phyloP scores from a whole-genome alignment of 441 rosid genomes.

The Hura crepitans region DNA sequence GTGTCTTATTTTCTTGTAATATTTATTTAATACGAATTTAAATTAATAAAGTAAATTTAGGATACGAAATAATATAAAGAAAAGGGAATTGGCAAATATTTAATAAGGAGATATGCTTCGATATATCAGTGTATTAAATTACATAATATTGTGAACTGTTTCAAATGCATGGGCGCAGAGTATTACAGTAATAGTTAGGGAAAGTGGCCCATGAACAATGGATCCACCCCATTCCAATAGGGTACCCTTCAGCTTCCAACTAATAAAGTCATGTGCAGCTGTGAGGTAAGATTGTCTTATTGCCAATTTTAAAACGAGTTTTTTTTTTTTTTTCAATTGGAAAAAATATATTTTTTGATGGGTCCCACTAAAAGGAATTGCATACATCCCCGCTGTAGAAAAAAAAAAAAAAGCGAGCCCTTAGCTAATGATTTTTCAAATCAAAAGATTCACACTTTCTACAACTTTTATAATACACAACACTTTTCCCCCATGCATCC shows the following conservation, averaged over 20 bases:
- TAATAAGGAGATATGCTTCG: too few relatives aligned
- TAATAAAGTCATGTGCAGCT: slow-evolving; percentile 45
- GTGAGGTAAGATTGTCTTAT: slow-evolving; percentile 28
- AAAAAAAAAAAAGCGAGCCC: neutral
- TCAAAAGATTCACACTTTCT: slow-evolving; percentile 21
- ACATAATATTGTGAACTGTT: too few relatives aligned
- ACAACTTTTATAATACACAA: neutral
- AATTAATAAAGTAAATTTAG: too few relatives aligned
- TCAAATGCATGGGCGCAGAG: too few relatives aligned
- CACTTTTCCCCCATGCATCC: too few relatives aligned
- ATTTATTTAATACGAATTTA: too few relatives aligned
- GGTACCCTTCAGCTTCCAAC: slow-evolving; percentile 34
- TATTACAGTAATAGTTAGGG: too few relatives aligned
- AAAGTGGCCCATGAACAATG: slow-evolving; percentile 35
- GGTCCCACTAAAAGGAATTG: slow-evolving; percentile 16
- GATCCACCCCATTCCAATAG: slow-evolving; percentile 41
- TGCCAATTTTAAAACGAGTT: slow-evolving; percentile 10
- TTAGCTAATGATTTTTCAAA: slow-evolving; percentile 34
- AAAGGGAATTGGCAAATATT: too few relatives aligned
- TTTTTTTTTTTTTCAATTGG: too few relatives aligned
- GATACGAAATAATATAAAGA: neutral
- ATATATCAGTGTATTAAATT: too few relatives aligned
- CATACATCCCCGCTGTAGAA: slow-evolving; percentile 23
- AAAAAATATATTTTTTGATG: too few relatives aligned
- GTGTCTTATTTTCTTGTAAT: neutral